phyloP scores from a whole-genome alignment of 345 rosid species.

The Hibiscus tridactylites region DNA sequence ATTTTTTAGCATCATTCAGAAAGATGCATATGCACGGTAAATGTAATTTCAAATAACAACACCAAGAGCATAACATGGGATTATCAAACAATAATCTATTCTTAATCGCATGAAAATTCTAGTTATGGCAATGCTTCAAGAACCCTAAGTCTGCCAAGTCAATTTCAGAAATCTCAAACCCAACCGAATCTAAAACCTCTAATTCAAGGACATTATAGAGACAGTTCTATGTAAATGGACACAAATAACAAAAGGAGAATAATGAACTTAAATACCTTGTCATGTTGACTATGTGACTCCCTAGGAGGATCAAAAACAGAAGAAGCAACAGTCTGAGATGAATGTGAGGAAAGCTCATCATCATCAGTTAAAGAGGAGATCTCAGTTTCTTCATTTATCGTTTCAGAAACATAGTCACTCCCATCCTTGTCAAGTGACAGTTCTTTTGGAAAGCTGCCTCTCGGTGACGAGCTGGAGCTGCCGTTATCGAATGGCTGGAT shows the following conservation, averaged over 20 bases:
- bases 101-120: background rate
- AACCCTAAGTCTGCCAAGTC: background rate
- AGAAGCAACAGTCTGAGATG: conserved; percentile 41
- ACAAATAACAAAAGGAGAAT: background rate
- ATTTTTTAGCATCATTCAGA: background rate
- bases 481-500: conserved; percentile 56
- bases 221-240: background rate
- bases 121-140: background rate
- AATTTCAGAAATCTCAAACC: conserved; percentile 2
- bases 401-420: conserved; percentile 52
- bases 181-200: background rate
- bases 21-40: background rate
- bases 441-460: conserved; percentile 27
- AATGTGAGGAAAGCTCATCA: conserved; percentile 50
- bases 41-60: background rate
- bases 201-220: background rate
- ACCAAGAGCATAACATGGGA: background rate
- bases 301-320: conserved; percentile 30
- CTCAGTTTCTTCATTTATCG: conserved; percentile 46
- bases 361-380: conserved; percentile 74
- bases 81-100: background rate
- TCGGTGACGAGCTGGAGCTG: conserved; percentile 22
- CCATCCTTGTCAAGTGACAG: conserved; percentile 42
- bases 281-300: conserved; percentile 27
- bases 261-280: conserved; percentile 33